Percentiles rank a stretch among this genome's conserved stretches.
These are phyloP conservation scores for Trifolium dubium DNA, from an alignment of 306 rosid genomes.

Conservation along the genomic window DNA sequence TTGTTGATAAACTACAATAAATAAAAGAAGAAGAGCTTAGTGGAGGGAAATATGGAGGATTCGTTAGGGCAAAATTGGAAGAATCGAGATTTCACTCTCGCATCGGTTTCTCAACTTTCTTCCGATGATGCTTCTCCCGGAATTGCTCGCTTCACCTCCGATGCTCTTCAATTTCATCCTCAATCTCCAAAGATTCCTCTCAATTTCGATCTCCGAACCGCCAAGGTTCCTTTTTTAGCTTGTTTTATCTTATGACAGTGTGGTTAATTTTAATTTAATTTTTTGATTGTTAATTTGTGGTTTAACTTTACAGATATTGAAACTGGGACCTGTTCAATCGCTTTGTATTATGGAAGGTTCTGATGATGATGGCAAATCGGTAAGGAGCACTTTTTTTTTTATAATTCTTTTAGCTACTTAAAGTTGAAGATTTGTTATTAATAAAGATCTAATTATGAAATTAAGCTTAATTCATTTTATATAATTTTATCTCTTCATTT, in stretches of 20 bases:
- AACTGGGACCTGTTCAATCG: slow-evolving; percentile 66
- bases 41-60: slow-evolving; percentile 50
- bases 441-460: neutral
- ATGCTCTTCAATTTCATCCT: slow-evolving; percentile 55
- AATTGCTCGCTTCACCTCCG: slow-evolving; percentile 63
- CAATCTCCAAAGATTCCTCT: slow-evolving; percentile 51
- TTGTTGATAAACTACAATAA: neutral
- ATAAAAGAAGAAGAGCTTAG: neutral
- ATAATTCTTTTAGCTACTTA: slow-evolving; percentile 10
- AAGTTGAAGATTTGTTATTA: slow-evolving; percentile 5
- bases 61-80: slow-evolving; percentile 49
- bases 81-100: slow-evolving; percentile 63
- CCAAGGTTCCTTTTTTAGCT: slow-evolving; percentile 54
- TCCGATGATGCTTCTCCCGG: slow-evolving; percentile 53
- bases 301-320: slow-evolving; percentile 63
- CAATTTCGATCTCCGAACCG: slow-evolving; percentile 63
- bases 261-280: neutral
- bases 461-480: slow-evolving; percentile 12
- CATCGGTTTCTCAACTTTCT: slow-evolving; percentile 70
- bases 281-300: slow-evolving; percentile 32
- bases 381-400: slow-evolving; percentile 24
- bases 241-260: neutral
- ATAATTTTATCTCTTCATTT: neutral
- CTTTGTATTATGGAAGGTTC: slow-evolving; percentile 68
- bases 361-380: slow-evolving; percentile 61